phyloP scores from a whole-genome alignment of 768 basidiomycete genomes.

The Mycena vitilis region DNA sequence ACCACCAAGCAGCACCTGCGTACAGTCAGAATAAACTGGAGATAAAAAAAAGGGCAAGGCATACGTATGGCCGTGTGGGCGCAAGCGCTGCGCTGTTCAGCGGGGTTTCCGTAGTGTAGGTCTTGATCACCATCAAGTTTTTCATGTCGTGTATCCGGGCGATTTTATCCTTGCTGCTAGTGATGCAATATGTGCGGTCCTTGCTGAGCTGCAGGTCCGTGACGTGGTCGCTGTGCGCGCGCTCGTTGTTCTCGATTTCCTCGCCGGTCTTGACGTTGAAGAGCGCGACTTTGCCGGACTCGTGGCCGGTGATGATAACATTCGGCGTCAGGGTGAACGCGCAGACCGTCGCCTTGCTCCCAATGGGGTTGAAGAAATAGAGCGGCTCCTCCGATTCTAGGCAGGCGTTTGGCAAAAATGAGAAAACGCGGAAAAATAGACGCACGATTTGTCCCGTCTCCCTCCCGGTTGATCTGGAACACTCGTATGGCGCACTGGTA shows the following conservation, averaged over 20 bases:
- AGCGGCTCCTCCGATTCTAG: constrained; percentile 82
- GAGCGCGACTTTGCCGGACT: constrained; percentile 93
- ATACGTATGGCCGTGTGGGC: constrained; percentile 85
- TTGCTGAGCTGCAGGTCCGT: constrained; percentile 93
- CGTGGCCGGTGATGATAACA: constrained; percentile 92
- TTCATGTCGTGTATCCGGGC: constrained; percentile 94
- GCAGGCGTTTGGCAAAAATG: constrained; percentile 14
- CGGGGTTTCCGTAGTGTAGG: constrained; percentile 92
- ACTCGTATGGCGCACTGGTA: constrained; percentile 91
- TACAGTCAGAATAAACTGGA: not conserved
- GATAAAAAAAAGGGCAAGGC: constrained; percentile 35
- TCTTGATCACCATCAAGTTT: constrained; percentile 91
- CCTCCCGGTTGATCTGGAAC: constrained; percentile 86
- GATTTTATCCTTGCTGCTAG: constrained; percentile 96
- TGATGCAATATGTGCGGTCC: constrained; percentile 95
- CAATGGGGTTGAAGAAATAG: constrained; percentile 86
- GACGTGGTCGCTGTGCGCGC: constrained; percentile 87
- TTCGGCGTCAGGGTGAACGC: constrained; percentile 85
- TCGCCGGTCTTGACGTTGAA: constrained; percentile 92
- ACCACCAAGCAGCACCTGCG: constrained; percentile 89
- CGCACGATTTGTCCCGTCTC: constrained; percentile 86
- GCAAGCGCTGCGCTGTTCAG: constrained; percentile 93
- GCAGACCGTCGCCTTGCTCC: constrained; percentile 97
- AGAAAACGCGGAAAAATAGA: constrained; percentile 30
- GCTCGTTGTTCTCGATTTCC: constrained; percentile 84